Evolutionary conservation across 768 basidiomycete genomes (phyloP).

Genomic region (Hirschioporus abietinus): DNA sequence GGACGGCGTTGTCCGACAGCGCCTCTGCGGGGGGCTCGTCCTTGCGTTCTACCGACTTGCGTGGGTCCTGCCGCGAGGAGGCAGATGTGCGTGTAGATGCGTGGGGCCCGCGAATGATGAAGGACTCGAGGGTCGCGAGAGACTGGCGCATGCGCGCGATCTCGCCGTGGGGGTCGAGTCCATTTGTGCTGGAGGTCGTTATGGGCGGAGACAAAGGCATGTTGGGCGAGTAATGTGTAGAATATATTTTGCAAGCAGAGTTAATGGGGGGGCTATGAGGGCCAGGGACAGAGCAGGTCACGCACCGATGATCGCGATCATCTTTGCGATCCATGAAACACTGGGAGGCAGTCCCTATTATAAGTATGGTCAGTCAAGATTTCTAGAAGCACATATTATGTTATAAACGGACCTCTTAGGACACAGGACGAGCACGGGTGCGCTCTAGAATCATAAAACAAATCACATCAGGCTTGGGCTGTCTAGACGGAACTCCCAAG

Average conservation of each 20-base stretch:
- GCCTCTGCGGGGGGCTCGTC: conserved; percentile 22
- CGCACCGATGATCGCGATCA: conserved; percentile 55
- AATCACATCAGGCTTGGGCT: neutral
- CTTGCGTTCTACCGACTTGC: neutral
- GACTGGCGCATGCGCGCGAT: conserved; percentile 66
- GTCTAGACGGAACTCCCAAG: neutral
- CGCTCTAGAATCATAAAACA: conserved; percentile 42
- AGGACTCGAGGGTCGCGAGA: conserved; percentile 59
- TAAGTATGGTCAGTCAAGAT: neutral
- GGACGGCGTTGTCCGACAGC: conserved; percentile 30
- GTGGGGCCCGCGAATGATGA: conserved; percentile 32
- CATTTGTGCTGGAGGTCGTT: conserved; percentile 16
- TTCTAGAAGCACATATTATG: neutral
- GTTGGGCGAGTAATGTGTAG: neutral
- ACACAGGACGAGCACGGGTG: conserved; percentile 89
- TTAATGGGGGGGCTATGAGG: neutral
- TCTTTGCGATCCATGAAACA: conserved; percentile 66
- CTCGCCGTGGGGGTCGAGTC: conserved; percentile 57
- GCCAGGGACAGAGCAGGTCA: conserved; percentile 17
- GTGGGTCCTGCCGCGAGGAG: neutral
- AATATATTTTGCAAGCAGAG: neutral
- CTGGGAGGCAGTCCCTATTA: conserved; percentile 66
- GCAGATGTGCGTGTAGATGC: neutral
- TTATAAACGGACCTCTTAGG: conserved; percentile 53
- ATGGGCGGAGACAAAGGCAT: neutral